phyloP scores from a whole-genome alignment of 495 filamentous ascomycete genomes.

The Cryomyces minteri region DNA sequence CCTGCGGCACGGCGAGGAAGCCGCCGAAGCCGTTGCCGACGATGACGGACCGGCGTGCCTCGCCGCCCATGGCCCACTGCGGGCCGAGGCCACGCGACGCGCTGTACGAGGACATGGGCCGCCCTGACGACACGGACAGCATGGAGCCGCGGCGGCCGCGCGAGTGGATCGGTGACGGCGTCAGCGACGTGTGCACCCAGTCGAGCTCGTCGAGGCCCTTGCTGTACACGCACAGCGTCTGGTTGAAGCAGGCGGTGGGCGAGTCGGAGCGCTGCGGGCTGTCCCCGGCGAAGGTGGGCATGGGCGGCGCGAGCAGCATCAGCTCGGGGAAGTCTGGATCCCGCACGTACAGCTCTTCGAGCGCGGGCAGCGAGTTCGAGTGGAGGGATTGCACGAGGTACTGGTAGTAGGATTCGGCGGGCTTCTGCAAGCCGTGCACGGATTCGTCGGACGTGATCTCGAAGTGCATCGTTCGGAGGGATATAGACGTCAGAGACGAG shows the following conservation, averaged over 20 bases:
- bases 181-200: conserved; percentile 58
- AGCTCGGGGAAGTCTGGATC: conserved; percentile 62
- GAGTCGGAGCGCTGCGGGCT: conserved; percentile 13
- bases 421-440: conserved; percentile 35
- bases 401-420: conserved; percentile 55
- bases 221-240: conserved; percentile 63
- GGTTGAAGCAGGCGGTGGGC: conserved; percentile 29
- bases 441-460: conserved; percentile 52
- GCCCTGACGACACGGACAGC: conserved; percentile 27
- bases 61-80: conserved; percentile 33
- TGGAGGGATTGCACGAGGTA: conserved; percentile 74
- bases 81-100: conserved; percentile 30
- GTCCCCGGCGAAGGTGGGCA: conserved; percentile 25
- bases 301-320: conserved; percentile 47
- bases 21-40: conserved; percentile 66
- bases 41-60: conserved; percentile 39
- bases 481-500: conserved; percentile 44
- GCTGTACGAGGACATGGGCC: conserved; percentile 35
- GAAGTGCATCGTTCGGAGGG: conserved; percentile 54
- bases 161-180: conserved; percentile 19
- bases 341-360: conserved; percentile 66
- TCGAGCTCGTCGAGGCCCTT: conserved; percentile 73
- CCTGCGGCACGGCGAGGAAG: conserved; percentile 59
- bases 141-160: conserved; percentile 19
- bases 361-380: conserved; percentile 49